Evolutionary conservation across 2,329 filamentous ascomycete genomes (phyloP), one percentile per base, ranked within the genome.

Genomic region (Stachybotrys chartarum): DNA sequence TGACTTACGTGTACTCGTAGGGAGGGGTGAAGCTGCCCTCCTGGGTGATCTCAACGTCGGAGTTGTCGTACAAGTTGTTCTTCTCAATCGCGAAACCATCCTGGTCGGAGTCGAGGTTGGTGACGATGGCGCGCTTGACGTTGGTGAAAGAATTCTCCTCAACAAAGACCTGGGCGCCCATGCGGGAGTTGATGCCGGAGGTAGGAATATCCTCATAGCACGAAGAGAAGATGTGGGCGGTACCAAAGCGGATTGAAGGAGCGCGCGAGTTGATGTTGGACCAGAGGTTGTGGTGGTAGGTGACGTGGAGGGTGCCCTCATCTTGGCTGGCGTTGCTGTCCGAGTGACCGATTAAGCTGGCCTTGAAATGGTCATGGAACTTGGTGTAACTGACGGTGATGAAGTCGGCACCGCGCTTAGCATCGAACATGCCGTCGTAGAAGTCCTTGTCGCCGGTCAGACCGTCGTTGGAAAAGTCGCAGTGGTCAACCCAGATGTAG

Each of bases 241-340:
- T 85, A 14, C 82, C 83, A 70, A 85, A 85, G 58, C 83, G 80
- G 66, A 84, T 64, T 5, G 75, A 80, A 0, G 83, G 83, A 0
- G 70, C 71, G 54, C 83, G 82, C 12, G 78, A 82, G 73, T 83
- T 81, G 63, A 85, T 69, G 72, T 85, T 83, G 59, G 66, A 61
- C 73, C 75, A 84, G 73, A 80, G 75, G 76, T 85, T 85, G 72
- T 83, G 78, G 70, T 75, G 73, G 67, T 82, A 83, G 46, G 83
- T 85, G 49, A 85, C 71, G 62, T 71, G 77, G 35, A 85, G 70
- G 62, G 81, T 74, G 57, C 82, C 82, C 5, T 64, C 78, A 66
- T 85, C 83, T 61, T 84, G 80, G 52, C 63, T 70, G 30, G 61
- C 71, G 70, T 85, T 85, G 70, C 61, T 76, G 73, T 85, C 80